These are phyloP conservation scores for Pleoardoris graminearum DNA, from an alignment of 2,329 filamentous ascomycete species.

Conservation along the genomic window DNA sequence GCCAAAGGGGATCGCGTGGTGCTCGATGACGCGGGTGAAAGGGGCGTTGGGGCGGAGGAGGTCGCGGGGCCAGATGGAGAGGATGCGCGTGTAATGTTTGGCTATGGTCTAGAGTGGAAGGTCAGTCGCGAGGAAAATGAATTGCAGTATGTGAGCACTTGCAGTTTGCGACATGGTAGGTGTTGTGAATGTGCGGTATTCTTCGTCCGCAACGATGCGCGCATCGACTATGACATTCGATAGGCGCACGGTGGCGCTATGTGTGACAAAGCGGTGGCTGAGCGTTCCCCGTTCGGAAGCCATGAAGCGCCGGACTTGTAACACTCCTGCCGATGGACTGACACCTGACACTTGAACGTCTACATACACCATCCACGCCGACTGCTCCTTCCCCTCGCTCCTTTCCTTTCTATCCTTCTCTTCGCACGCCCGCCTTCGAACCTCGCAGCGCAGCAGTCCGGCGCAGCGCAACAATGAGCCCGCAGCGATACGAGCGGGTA, in stretches of 20 bases:
- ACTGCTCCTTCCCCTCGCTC: constrained; percentile 6
- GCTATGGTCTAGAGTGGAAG: constrained; percentile 35
- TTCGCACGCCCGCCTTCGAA: constrained; percentile 2
- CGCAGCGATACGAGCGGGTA: constrained; percentile 55
- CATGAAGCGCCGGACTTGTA: not conserved
- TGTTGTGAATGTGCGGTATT: not conserved
- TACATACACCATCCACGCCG: not conserved
- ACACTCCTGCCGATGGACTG: not conserved
- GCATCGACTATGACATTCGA: constrained; percentile 6
- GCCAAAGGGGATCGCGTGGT: constrained; percentile 42
- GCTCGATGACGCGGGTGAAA: constrained; percentile 50
- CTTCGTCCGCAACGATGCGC: not conserved
- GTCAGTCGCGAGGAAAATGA: not conserved
- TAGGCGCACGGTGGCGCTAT: not conserved
- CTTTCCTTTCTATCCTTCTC: constrained; percentile 10
- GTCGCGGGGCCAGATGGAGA: constrained; percentile 56
- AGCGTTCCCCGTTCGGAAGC: not conserved
- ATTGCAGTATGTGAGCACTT: not conserved
- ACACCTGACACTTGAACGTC: not conserved
- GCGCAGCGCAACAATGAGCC: constrained; percentile 46
- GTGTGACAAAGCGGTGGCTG: constrained; percentile 9
- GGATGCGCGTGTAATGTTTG: constrained; percentile 56
- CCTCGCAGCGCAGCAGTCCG: not conserved
- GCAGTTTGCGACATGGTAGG: constrained; percentile 2
- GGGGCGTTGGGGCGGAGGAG: constrained; percentile 53